These are phyloP conservation scores for Claviceps sp. DNA, from an alignment of 2,329 filamentous ascomycete species.

Conservation along the genomic window DNA sequence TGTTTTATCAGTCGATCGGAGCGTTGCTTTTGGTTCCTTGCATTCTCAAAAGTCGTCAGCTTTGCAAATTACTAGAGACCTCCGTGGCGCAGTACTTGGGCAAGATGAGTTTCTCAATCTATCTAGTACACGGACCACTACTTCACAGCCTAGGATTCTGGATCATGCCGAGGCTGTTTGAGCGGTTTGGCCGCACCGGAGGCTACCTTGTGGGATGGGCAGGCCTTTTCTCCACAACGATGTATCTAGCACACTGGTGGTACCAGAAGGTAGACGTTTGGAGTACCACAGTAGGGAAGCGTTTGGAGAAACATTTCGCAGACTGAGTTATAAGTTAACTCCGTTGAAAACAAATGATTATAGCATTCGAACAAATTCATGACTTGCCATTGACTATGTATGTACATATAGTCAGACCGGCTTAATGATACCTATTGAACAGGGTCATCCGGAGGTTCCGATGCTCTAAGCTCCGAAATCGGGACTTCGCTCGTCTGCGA, in stretches of 20 bases:
- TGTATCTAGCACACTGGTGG: slow-evolving; percentile 24
- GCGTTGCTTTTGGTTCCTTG: slow-evolving; percentile 23
- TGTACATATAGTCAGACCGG: not conserved
- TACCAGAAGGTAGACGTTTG: slow-evolving; percentile 22
- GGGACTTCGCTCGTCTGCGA: no score
- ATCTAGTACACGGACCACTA: slow-evolving; percentile 38
- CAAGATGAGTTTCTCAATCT: slow-evolving; percentile 27
- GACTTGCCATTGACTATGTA: not conserved
- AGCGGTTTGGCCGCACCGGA: slow-evolving; percentile 17
- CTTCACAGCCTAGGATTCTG: slow-evolving; percentile 47
- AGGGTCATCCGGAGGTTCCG: no score
- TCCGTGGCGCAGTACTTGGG: slow-evolving; percentile 23
- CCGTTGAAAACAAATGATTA: not conserved
- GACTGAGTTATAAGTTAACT: not conserved
- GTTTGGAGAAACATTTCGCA: slow-evolving; percentile 14
- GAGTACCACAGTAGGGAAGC: slow-evolving; percentile 24
- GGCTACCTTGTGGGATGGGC: slow-evolving; percentile 21
- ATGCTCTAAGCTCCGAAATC: no score
- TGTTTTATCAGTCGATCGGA: slow-evolving; percentile 26
- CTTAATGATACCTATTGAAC: not conserved
- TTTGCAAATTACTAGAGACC: slow-evolving; percentile 18
- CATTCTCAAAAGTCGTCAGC: slow-evolving; percentile 18
- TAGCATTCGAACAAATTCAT: not conserved
- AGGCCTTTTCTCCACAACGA: slow-evolving; percentile 16
- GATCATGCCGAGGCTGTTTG: slow-evolving; percentile 31